Evolutionary conservation across 257 asterid species (phyloP).

Genomic region (Scutellaria galericulata): DNA sequence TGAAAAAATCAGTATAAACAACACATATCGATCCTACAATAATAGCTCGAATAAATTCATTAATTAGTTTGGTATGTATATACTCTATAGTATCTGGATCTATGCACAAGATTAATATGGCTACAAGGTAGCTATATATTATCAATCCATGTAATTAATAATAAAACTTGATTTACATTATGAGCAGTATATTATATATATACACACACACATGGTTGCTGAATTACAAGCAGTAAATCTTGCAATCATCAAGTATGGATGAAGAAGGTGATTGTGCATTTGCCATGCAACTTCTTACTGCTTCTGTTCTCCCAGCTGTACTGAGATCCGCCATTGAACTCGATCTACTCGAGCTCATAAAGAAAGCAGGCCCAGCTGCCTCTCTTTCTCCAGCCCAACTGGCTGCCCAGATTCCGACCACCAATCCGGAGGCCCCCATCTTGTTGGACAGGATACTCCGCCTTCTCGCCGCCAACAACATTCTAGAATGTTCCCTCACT

Average conservation of each 20-base stretch:
- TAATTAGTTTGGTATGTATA: too few relatives aligned
- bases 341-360: constrained; percentile 36
- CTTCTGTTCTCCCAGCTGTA: constrained; percentile 14
- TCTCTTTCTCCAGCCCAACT: constrained; percentile 41
- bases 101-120: too few relatives aligned
- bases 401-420: constrained; percentile 41
- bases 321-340: constrained; percentile 27
- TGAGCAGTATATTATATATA: too few relatives aligned
- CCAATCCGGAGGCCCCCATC: constrained; percentile 33
- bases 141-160: too few relatives aligned
- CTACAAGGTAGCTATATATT: too few relatives aligned
- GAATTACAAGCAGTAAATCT: too few relatives aligned
- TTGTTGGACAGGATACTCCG: constrained; percentile 52
- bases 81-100: too few relatives aligned
- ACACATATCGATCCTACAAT: too few relatives aligned
- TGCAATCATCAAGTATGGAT: background rate
- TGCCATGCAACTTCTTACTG: constrained; percentile 7
- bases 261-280: background rate
- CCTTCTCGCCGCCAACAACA: constrained; percentile 43
- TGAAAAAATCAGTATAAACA: too few relatives aligned
- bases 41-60: too few relatives aligned
- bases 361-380: constrained; percentile 27
- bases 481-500: constrained; percentile 35
- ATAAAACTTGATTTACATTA: too few relatives aligned
- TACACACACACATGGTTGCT: too few relatives aligned